These are phyloP conservation scores for Microsporum ferrugineum DNA, from an alignment of 2,329 filamentous ascomycete genomes.

Conservation along the genomic window DNA sequence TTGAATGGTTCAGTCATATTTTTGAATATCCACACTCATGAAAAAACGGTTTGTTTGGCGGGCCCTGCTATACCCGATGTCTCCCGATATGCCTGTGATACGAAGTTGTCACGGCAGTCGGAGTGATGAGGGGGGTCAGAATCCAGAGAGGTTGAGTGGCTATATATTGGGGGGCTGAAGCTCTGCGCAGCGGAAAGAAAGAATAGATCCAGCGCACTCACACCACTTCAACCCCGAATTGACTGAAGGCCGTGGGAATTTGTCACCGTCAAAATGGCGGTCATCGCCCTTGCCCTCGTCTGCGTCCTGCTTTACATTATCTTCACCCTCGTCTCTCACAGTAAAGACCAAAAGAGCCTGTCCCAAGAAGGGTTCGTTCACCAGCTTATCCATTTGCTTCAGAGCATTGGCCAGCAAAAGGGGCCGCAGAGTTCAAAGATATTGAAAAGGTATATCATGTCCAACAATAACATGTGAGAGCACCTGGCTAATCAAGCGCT, in stretches of 20 bases:
- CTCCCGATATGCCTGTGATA: neutral
- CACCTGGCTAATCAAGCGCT: neutral
- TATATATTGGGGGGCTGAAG: neutral
- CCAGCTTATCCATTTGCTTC: neutral
- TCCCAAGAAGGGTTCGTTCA: neutral
- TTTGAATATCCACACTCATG: neutral
- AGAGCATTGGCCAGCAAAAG: neutral
- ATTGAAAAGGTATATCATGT: neutral
- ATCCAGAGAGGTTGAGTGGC: neutral
- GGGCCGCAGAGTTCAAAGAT: neutral
- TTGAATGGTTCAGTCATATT: neutral
- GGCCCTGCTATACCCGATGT: neutral
- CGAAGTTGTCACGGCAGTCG: neutral
- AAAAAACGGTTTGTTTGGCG: neutral
- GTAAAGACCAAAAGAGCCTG: neutral
- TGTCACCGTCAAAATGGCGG: neutral
- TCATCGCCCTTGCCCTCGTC: neutral
- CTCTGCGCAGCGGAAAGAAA: no score
- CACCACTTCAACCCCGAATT: neutral
- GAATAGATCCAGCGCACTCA: neutral
- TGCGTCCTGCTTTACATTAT: neutral
- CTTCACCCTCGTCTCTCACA: neutral
- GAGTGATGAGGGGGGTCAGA: neutral
- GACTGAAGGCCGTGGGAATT: neutral
- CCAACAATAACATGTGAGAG: neutral